Evolutionary conservation across 495 filamentous ascomycete species (phyloP).

Genomic region (Neurospora cerealis): DNA sequence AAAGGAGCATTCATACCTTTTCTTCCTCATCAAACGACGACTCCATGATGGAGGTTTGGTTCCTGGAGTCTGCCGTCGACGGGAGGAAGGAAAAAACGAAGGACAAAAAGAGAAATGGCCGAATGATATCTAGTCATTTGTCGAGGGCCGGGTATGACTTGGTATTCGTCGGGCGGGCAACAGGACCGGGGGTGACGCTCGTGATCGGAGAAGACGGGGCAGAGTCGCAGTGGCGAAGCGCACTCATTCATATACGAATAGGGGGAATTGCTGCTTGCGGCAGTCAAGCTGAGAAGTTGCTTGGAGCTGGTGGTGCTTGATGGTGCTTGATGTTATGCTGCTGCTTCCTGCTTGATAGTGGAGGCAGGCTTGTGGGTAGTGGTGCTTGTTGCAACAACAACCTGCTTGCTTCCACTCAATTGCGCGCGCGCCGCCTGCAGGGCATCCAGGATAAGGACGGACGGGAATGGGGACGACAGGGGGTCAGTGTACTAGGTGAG

Average conservation of each 20-base stretch:
- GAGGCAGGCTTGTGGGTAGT: not conserved
- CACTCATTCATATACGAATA: constrained; percentile 8
- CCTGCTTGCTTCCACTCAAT: not conserved
- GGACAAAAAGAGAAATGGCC: constrained; percentile 15
- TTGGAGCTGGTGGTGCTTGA: not conserved
- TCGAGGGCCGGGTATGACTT: constrained; percentile 17
- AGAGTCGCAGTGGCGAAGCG: constrained; percentile 25
- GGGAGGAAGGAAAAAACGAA: constrained; percentile 14
- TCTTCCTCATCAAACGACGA: constrained; percentile 37
- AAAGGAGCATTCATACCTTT: constrained; percentile 29
- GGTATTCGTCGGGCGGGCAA: constrained; percentile 6
- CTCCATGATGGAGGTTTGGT: constrained; percentile 29
- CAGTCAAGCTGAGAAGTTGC: not conserved
- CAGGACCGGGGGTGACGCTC: constrained; percentile 10
- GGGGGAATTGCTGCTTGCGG: not conserved
- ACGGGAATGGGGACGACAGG: not conserved
- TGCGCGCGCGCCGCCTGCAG: not conserved
- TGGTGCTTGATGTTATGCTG: constrained; percentile 4
- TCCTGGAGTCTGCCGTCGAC: constrained; percentile 15
- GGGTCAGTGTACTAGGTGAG: not conserved
- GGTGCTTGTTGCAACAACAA: not conserved
- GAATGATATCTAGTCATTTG: constrained; percentile 31
- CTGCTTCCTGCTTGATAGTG: not conserved
- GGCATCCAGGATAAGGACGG: not conserved
- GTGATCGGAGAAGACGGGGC: constrained; percentile 12